These are phyloP conservation scores for Teunomyces gatunensis DNA, from an alignment of 805 yeast species.

Conservation along the genomic window DNA sequence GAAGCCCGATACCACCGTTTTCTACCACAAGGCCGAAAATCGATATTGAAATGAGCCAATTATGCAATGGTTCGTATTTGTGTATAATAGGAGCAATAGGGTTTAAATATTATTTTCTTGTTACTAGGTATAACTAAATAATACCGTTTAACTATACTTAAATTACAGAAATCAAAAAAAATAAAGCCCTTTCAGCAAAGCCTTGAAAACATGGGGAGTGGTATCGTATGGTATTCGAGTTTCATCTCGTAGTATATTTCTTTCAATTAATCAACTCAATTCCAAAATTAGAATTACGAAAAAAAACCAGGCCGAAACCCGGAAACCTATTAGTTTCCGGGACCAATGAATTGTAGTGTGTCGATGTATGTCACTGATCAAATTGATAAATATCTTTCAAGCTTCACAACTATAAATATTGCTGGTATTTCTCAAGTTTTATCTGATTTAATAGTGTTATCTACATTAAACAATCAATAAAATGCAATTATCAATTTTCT, in stretches of 20 bases:
- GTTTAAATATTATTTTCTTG: not conserved
- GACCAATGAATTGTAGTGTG: not conserved
- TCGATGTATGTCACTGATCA: not conserved
- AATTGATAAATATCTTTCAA: not conserved
- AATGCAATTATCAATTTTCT: slow-evolving; percentile 2
- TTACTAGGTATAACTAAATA: not conserved
- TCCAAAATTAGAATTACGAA: not conserved
- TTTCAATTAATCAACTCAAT: not conserved
- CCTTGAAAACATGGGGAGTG: not conserved
- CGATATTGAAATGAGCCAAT: not conserved
- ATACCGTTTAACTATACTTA: not conserved
- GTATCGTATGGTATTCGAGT: not conserved
- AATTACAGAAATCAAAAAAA: not conserved
- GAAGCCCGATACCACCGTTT: not conserved
- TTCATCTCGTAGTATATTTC: not conserved
- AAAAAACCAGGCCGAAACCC: not conserved
- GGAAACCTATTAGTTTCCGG: not conserved
- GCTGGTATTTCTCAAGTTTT: not conserved
- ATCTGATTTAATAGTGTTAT: not conserved
- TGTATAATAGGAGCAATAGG: not conserved
- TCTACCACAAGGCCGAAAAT: not conserved
- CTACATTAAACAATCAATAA: not conserved
- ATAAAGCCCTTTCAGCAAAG: not conserved
- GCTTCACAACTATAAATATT: not conserved
- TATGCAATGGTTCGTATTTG: not conserved